Conservation (phyloP, 2,329 filamentous ascomycete species). For the Plectosphaerella cucumerina region DNA sequence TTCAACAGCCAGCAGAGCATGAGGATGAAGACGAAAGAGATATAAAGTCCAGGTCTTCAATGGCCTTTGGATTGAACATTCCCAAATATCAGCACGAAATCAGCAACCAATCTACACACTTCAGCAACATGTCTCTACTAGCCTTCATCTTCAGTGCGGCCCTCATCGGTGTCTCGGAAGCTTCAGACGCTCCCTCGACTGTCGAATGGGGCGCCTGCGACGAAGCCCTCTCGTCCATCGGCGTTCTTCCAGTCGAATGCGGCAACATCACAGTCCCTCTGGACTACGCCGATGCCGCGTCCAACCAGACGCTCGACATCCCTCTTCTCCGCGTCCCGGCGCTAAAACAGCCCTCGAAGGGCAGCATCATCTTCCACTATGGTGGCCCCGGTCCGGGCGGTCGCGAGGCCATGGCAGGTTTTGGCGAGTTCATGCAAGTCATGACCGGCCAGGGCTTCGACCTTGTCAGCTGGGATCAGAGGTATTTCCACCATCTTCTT, state of each 20-base stretch:
- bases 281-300: conserved; percentile 28
- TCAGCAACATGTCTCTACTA: not conserved
- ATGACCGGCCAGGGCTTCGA: conserved; percentile 18
- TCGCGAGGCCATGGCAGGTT: conserved; percentile 5
- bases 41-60: too few relatives aligned
- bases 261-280: conserved; percentile 31
- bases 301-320: conserved; percentile 13
- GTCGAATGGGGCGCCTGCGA: not conserved
- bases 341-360: conserved; percentile 14
- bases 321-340: conserved; percentile 7
- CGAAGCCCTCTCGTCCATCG: conserved; percentile 1
- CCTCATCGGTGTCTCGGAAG: not conserved
- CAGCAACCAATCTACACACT: too few relatives aligned
- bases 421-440: not conserved
- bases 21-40: too few relatives aligned
- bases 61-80: too few relatives aligned
- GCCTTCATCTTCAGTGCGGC: not conserved
- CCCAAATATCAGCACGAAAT: too few relatives aligned
- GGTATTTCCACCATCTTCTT: conserved; percentile 10
- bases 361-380: conserved; percentile 25
- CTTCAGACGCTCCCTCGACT: not conserved
- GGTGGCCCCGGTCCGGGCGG: conserved; percentile 17
- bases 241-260: conserved; percentile 23
- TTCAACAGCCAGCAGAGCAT: too few relatives aligned
- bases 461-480: conserved; percentile 20